Evolutionary conservation across 2,329 filamentous ascomycete genomes (phyloP).

Genomic region (Pseudocercospora crystallina): DNA sequence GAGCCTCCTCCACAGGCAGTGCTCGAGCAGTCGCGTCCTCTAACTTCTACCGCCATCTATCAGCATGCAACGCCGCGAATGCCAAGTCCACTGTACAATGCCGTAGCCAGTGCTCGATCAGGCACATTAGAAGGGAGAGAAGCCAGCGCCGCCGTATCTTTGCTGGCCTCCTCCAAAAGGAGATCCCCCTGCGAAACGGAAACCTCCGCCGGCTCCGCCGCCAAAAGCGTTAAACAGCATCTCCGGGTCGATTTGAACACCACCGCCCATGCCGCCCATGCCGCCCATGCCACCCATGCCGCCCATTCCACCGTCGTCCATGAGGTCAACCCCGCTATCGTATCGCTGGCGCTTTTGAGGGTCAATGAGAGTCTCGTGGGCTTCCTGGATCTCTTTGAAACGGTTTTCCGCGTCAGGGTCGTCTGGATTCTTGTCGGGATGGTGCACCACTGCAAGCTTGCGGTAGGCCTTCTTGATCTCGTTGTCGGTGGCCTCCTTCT

Average conservation of each 20-base stretch:
- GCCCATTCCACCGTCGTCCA: slow-evolving; percentile 56
- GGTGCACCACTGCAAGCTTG: slow-evolving; percentile 88
- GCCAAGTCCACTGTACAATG: no score
- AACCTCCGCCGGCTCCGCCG: slow-evolving; percentile 49
- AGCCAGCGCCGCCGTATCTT: slow-evolving; percentile 17
- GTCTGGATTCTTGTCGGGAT: slow-evolving; percentile 96
- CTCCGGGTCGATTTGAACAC: slow-evolving; percentile 66
- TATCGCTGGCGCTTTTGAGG: slow-evolving; percentile 89
- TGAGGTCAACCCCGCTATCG: slow-evolving; percentile 87
- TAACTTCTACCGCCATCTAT: no score
- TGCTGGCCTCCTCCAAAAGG: slow-evolving; percentile 17
- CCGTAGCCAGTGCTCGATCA: no score
- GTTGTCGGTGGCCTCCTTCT: slow-evolving; percentile 78
- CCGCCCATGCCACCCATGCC: slow-evolving; percentile 49
- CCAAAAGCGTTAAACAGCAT: slow-evolving; percentile 84
- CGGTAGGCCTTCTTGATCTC: slow-evolving; percentile 97
- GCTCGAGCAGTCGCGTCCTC: no score
- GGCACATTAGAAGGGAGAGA: slow-evolving; percentile 14
- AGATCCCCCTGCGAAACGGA: slow-evolving; percentile 23
- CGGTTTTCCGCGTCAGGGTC: slow-evolving; percentile 80
- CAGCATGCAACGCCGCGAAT: no score
- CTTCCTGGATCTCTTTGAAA: slow-evolving; percentile 98
- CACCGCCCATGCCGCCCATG: slow-evolving; percentile 38
- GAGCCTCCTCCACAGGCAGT: no score
- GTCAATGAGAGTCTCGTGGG: slow-evolving; percentile 93